Evolutionary conservation across 441 rosid genomes (phyloP), one percentile per base, ranked within the genome.

Genomic region (Pelargonium myrrhifolium): DNA sequence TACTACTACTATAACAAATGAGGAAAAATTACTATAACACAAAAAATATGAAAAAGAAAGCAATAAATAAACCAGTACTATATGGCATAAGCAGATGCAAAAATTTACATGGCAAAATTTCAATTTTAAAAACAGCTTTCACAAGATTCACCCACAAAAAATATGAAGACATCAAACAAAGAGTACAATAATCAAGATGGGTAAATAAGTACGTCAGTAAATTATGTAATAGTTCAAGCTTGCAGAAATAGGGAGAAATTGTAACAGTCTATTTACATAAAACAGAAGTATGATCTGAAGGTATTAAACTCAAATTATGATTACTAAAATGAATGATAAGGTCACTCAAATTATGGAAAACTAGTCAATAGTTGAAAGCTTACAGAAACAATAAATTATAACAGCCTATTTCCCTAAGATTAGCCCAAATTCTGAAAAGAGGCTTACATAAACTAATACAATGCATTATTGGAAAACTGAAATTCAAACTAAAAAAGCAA

Each of bases 1-100:
- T 59, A 24, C 63, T 59, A 22, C n/a, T n/a, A n/a, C n/a, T n/a
- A n/a, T 24, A 59, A 26, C 14, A 59, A 59, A 59, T n/a, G 55
- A n/a, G 55, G 55, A 14, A 49, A 49, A 49, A 49, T 49, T n/a
- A 49, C 15, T 49, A 45, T 11, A 45, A 10, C 51, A 10, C 51
- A n/a, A n/a, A 45, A 45, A n/a, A 45, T 42, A 45, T 49, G 55
- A 49, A 49, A 14, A 49, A 49, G 55, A 49, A 49, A 20, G 55
- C 17, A n/a, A 14, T 12, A 49, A 49, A 49, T 49, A 49, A 35
- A 45, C n/a, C 12, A 45, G 7, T 49, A 49, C 3, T 18, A 12
- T n/a, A 49, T 3, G 55, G 55, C 7, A 49, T 49, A 49, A 12
- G 55, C 18, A 49, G 17, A 20, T 49, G n/a, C 55, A 4, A n/a